phyloP scores from a whole-genome alignment of 2,329 filamentous ascomycete species.

The Coleophoma crateriformis region DNA sequence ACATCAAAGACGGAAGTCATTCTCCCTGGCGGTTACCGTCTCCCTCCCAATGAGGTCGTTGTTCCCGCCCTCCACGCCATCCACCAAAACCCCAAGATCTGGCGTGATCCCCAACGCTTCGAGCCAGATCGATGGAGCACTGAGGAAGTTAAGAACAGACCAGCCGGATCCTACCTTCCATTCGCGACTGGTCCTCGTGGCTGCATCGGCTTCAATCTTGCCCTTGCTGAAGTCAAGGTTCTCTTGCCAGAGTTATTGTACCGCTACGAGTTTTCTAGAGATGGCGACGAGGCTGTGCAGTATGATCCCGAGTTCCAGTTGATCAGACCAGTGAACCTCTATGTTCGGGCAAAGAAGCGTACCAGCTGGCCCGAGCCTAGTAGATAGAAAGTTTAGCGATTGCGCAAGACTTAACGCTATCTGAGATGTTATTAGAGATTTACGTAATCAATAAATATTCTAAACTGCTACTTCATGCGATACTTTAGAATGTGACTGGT shows the following conservation, averaged over 20 bases:
- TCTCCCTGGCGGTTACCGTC: conserved; percentile 37
- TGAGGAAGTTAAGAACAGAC: conserved; percentile 9
- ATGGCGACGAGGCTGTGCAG: conserved; percentile 26
- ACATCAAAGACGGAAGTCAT: conserved; percentile 37
- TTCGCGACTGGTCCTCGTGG: conserved; percentile 30
- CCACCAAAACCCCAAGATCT: conserved; percentile 16
- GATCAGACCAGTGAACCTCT: conserved; percentile 32
- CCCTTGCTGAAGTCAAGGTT: conserved; percentile 31
- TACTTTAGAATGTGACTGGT: too few relatives aligned
- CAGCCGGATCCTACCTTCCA: conserved; percentile 25
- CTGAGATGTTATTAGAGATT: not conserved
- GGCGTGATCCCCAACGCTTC: conserved; percentile 12
- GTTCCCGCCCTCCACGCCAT: conserved; percentile 15
- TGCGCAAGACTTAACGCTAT: not conserved
- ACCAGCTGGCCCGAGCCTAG: conserved; percentile 11
- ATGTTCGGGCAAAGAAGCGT: conserved; percentile 15
- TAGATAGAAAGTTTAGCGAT: not conserved
- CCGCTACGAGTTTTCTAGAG: conserved; percentile 29
- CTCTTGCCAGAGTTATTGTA: conserved; percentile 31
- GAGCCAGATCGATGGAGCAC: conserved; percentile 16
- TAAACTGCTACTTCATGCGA: too few relatives aligned
- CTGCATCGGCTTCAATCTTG: conserved; percentile 36
- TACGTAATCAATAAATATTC: too few relatives aligned
- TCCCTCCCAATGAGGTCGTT: conserved; percentile 28
- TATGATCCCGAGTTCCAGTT: conserved; percentile 35